Base-by-base conservation (phyloP, 345 rosid species). In the Linum lewisii region DNA sequence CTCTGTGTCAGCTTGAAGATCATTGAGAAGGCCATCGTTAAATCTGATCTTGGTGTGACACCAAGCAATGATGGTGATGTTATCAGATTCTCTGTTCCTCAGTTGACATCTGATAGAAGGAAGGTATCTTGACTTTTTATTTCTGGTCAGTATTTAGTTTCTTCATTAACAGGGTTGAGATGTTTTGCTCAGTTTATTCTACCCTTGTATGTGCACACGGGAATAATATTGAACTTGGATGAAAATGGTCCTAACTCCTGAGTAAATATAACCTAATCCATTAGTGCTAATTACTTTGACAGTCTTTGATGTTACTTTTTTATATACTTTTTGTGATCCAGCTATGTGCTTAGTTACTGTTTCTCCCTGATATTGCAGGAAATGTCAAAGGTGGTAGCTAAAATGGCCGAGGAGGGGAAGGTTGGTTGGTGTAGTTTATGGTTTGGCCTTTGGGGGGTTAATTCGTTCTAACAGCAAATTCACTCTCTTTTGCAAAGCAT, bases 51-150 rank as follows among this genome's bases (percentile, higher is more conserved):
- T 61, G 97, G 93, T 29, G 62, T 92, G 81, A 88, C 89, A 10
- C 97, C 98, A 25, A 88, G 75, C 74, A 92, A 88, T 68, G 97
- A 92, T 65, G 98, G 97, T 62, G 97, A 88, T 61, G 89, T 82
- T 21, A 88, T 92, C 72, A 80, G 98, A 51, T 66, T 92, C 73
- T 72, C 91, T 24, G 52, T 88, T 54, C 96, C 98, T 70, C 98
- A 86, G 61, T 76, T 88, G 64, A 92, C 98, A 29, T 66, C 89
- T 0, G 98, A 92, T 15, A 79, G 96, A 77, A 85, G 98, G 71
- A 92, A 88, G 98, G 98, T 88, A 74, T 18, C 24, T 60, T 53
- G 34, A 52, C 50, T 68, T 67, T 62, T 24, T 36, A 66, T 72
- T 53, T 58, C n/a, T 42, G 47, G 14, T 11, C 47, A 5, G 18